Evolutionary conservation across 2,329 filamentous ascomycete species (phyloP).

Genomic region (Alternaria alternata): DNA sequence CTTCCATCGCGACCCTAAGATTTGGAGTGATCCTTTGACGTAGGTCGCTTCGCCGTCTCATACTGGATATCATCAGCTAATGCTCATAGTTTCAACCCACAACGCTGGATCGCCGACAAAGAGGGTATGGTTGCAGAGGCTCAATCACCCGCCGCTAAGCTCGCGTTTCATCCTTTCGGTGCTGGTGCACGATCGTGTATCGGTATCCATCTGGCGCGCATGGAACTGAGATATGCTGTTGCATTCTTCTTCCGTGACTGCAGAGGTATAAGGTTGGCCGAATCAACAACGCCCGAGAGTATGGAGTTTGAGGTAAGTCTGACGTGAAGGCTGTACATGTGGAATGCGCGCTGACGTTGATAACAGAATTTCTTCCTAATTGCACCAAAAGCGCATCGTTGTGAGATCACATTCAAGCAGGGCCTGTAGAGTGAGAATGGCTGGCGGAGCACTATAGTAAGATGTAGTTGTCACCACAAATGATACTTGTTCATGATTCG

Average conservation of each 20-base stretch:
- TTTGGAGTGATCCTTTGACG: slow-evolving; percentile 38
- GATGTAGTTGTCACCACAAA: not conserved
- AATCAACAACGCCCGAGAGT: slow-evolving; percentile 46
- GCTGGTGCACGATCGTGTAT: slow-evolving; percentile 74
- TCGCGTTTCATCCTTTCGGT: slow-evolving; percentile 73
- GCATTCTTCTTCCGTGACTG: slow-evolving; percentile 63
- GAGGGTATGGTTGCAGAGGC: slow-evolving; percentile 34
- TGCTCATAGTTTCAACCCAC: slow-evolving; percentile 42
- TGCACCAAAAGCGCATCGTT: slow-evolving; percentile 54
- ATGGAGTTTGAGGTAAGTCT: slow-evolving; percentile 50
- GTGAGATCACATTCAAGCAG: slow-evolving; percentile 46
- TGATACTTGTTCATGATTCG: not conserved
- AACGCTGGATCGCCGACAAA: slow-evolving; percentile 41
- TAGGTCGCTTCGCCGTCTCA: slow-evolving; percentile 16
- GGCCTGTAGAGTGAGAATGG: not conserved
- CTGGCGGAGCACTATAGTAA: not conserved
- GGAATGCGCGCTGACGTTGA: not conserved
- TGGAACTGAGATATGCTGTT: slow-evolving; percentile 63
- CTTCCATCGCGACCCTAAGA: slow-evolving; percentile 48
- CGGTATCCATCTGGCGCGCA: slow-evolving; percentile 71
- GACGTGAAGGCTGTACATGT: not conserved
- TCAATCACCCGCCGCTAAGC: slow-evolving; percentile 48
- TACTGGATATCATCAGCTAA: not conserved
- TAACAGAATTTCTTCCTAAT: slow-evolving; percentile 54
- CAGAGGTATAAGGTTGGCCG: slow-evolving; percentile 36